Evolutionary conservation across 805 yeast genomes (phyloP).

Genomic region (Maudiozyma serrabonitensis): DNA sequence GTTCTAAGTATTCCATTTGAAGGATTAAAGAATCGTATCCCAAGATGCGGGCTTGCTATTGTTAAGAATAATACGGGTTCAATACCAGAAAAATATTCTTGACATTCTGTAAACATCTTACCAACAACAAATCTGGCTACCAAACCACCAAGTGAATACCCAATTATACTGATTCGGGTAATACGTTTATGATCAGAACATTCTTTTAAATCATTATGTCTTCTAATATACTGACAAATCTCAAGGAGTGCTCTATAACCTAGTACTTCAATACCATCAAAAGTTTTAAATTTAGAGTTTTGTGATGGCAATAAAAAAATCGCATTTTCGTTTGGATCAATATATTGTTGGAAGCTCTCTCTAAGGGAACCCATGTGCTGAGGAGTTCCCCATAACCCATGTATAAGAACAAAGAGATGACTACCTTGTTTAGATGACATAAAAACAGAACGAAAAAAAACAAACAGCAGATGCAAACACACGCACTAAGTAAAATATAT

Average conservation of each 20-base stretch:
- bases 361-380: conserved; percentile 44
- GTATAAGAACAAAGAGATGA: conserved; percentile 65
- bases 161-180: conserved; percentile 58
- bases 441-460: neutral
- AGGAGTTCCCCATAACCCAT: conserved; percentile 72
- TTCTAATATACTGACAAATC: conserved; percentile 37
- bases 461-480: neutral
- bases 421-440: neutral
- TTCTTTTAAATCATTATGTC: conserved; percentile 16
- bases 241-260: conserved; percentile 66
- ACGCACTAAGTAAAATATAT: too few species aligned
- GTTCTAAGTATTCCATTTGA: conserved; percentile 20
- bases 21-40: conserved; percentile 42
- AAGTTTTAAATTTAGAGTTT: conserved; percentile 64
- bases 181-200: conserved; percentile 8
- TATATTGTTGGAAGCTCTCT: conserved; percentile 31
- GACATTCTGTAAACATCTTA: conserved; percentile 40
- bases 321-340: conserved; percentile 35
- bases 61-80: conserved; percentile 57
- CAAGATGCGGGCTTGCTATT: conserved; percentile 73
- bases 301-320: conserved; percentile 43
- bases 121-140: conserved; percentile 78
- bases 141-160: conserved; percentile 86
- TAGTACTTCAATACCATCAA: conserved; percentile 72
- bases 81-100: conserved; percentile 45